Base-by-base conservation (phyloP, 106 monocot species). In the Amphibolis antarctica region DNA sequence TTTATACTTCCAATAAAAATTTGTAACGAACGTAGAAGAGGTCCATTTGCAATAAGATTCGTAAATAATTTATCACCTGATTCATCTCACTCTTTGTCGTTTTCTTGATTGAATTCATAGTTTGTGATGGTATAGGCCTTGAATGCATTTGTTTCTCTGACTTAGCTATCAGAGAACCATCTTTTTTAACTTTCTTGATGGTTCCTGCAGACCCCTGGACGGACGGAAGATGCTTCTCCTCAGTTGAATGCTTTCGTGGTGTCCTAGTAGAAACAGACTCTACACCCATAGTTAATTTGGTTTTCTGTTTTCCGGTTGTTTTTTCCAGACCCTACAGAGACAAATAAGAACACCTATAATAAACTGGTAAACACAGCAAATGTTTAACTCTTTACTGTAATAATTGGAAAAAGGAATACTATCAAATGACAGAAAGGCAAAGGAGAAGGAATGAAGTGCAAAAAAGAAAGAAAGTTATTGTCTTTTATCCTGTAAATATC, bases 291-390 rank as follows among this genome's bases (percentile, higher is more conserved):
- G 9, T 57, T 17, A 26, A 50, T 63, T 69, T 82, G 46, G 63
- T 44, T 62, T 85, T 82, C 36, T 73, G 58, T 53, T 79, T 71
- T 63, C 46, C 62, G 64, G 74, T 21, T 55, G 66, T 52, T 14
- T 63, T 79, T 52, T 20, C 77, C 81, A 77, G 43, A 12, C 20
- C 46, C 44, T 46, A 44, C 21, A 28, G 10, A 53, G 47, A 65
- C 72, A 23, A 28, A 36, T 43, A n/a, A n/a, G n/a, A n/a, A 36
- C 36, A 36, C 36, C 4, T 36, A 2, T 36, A n/a, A 36, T 36
- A 36, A 36, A 7, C 36, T 36, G 36, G 36, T 36, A 7, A 36
- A 36, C 36, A 36, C 36, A 36, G 4, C 36, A 36, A 36, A 36
- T 7, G 7, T 36, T 7, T 36, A 36, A 36, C 36, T 36, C 36